These are phyloP conservation scores for Microcyclosporella mali DNA, from an alignment of 2,329 filamentous ascomycete species.

Conservation along the genomic window DNA sequence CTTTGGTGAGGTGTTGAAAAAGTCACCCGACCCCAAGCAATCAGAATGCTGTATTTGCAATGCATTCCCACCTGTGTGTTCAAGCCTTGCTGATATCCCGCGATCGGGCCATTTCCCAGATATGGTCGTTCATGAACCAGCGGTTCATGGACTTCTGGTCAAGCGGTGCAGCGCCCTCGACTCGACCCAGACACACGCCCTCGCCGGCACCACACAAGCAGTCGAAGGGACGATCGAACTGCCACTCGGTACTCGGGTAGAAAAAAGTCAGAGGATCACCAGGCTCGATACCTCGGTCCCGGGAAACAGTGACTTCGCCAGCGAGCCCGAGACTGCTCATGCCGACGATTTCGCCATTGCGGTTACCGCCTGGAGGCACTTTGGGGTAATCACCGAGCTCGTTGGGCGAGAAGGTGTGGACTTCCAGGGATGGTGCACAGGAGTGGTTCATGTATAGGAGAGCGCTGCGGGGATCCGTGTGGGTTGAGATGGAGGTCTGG, in stretches of 20 bases:
- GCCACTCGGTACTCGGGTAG: slow-evolving; percentile 46
- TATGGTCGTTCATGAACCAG: slow-evolving; percentile 39
- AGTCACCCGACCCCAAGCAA: slow-evolving; percentile 2
- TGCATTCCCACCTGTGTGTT: neutral
- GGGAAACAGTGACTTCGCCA: slow-evolving; percentile 22
- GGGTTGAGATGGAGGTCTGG: slow-evolving; percentile 43
- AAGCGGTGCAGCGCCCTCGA: slow-evolving; percentile 38
- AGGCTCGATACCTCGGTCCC: slow-evolving; percentile 33
- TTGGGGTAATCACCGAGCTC: slow-evolving; percentile 22
- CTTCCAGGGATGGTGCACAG: slow-evolving; percentile 46
- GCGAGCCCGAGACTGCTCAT: slow-evolving; percentile 14
- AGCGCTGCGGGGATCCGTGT: slow-evolving; percentile 53
- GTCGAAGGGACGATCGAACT: slow-evolving; percentile 43
- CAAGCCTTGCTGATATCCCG: slow-evolving; percentile 8
- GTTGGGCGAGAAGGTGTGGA: slow-evolving; percentile 41
- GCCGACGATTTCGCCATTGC: slow-evolving; percentile 14
- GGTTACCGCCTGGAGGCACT: slow-evolving; percentile 14
- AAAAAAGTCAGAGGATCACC: slow-evolving; percentile 45
- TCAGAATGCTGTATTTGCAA: neutral
- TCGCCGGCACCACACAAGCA: slow-evolving; percentile 38
- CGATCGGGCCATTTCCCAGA: slow-evolving; percentile 25
- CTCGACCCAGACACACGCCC: slow-evolving; percentile 33
- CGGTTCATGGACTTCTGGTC: slow-evolving; percentile 13
- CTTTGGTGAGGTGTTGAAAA: no score
- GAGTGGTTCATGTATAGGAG: slow-evolving; percentile 54